phyloP scores from a whole-genome alignment of 78 protist genomes.

The Isochrysis galbana region DNA sequence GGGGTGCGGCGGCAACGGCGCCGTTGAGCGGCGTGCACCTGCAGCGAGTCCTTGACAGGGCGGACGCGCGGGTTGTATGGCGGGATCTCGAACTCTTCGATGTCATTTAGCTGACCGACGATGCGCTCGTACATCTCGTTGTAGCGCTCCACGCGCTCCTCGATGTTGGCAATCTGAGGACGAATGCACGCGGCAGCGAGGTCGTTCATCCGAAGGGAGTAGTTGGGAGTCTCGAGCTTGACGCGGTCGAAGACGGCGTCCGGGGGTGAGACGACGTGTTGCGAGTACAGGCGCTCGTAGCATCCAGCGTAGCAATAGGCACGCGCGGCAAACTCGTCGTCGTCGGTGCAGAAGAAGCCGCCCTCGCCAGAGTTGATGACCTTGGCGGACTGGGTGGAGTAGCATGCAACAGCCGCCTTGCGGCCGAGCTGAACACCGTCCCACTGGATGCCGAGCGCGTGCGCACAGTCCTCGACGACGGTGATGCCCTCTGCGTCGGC shows the following conservation, averaged over 20 bases:
- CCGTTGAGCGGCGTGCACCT: neutral
- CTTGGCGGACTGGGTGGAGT: slow-evolving; percentile 36
- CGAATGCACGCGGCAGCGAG: slow-evolving; percentile 8
- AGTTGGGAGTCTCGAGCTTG: slow-evolving; percentile 17
- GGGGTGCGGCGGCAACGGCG: neutral
- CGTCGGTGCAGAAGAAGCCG: slow-evolving; percentile 37
- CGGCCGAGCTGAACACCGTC: slow-evolving; percentile 28
- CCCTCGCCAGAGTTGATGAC: slow-evolving; percentile 50
- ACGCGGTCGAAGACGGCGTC: neutral
- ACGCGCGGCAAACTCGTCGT: neutral
- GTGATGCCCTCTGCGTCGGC: neutral
- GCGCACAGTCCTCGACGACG: slow-evolving; percentile 49
- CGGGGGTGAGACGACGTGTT: neutral
- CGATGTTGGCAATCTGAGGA: slow-evolving; percentile 24
- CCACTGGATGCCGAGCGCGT: slow-evolving; percentile 26
- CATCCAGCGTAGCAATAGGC: neutral
- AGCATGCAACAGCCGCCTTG: neutral
- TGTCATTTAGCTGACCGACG: neutral
- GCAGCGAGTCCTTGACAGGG: slow-evolving; percentile 30
- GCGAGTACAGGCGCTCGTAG: neutral
- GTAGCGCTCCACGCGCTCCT: slow-evolving; percentile 1
- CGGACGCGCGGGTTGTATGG: neutral
- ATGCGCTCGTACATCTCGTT: neutral
- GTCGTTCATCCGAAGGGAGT: slow-evolving; percentile 26
- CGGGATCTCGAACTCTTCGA: neutral